These are phyloP conservation scores for Alternaria gaisen DNA, from an alignment of 2,329 filamentous ascomycete genomes.

Conservation along the genomic window DNA sequence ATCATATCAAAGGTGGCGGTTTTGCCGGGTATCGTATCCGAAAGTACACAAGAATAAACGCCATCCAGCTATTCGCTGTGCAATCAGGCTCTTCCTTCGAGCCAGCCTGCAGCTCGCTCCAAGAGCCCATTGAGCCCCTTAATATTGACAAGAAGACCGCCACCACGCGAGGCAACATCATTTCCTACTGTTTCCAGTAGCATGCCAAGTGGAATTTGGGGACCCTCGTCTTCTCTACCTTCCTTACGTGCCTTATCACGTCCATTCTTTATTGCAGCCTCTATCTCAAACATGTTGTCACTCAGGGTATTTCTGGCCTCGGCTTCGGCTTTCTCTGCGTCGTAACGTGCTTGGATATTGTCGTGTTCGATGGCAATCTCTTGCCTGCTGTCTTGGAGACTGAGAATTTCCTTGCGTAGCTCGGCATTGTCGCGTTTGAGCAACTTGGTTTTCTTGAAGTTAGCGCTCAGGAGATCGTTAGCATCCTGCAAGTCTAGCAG, in stretches of 20 bases:
- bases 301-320: conserved; percentile 42
- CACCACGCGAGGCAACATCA: conserved; percentile 40
- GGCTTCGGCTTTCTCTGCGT: conserved; percentile 35
- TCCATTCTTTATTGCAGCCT: conserved; percentile 48
- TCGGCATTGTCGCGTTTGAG: conserved; percentile 56
- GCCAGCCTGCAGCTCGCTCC: conserved; percentile 45
- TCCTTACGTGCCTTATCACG: conserved; percentile 42
- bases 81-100: conserved; percentile 45
- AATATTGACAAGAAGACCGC: conserved; percentile 44
- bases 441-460: conserved; percentile 56
- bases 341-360: conserved; percentile 51
- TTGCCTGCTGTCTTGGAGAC: conserved; percentile 59
- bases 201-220: conserved; percentile 43
- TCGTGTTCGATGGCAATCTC: conserved; percentile 61
- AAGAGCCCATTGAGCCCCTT: conserved; percentile 47
- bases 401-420: conserved; percentile 58
- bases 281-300: conserved; percentile 46
- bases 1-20: conserved; percentile 11
- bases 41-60: conserved; percentile 14
- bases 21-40: conserved; percentile 20
- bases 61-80: conserved; percentile 2
- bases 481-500: conserved; percentile 62
- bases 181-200: conserved; percentile 39
- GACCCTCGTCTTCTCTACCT: conserved; percentile 45
- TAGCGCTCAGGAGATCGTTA: conserved; percentile 59